Percentiles rank a stretch among this genome's conserved stretches.
phyloP scores from a whole-genome alignment of 1,284 basidiomycete species.

The Sporisorium exsertum region DNA sequence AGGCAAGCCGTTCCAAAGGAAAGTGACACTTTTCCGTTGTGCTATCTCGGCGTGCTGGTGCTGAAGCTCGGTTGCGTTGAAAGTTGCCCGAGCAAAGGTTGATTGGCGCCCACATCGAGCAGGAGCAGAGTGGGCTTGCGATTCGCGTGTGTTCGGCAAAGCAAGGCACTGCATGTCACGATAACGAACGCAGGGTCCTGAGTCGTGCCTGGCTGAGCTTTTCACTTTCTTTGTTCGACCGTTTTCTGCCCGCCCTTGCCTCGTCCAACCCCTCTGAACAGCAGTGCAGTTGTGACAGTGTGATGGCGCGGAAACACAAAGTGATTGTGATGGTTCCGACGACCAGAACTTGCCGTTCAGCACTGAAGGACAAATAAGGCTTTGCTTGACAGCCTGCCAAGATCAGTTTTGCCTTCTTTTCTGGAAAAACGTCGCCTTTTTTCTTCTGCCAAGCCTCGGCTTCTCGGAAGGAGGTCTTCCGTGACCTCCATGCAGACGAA shows the following conservation, averaged over 20 bases:
- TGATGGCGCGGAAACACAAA: too few relatives aligned
- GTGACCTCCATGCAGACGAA: background rate
- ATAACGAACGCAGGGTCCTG: slow-evolving; percentile 4
- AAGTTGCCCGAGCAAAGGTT: background rate
- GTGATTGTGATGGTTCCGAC: too few relatives aligned
- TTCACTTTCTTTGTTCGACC: background rate
- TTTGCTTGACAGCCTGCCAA: background rate
- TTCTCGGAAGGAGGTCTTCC: slow-evolving; percentile 1
- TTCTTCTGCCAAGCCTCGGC: background rate
- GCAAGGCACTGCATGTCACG: background rate
- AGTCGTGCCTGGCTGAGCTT: background rate
- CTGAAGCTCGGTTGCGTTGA: background rate
- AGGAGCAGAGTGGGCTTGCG: background rate
- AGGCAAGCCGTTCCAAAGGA: background rate
- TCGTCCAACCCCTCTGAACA: too few relatives aligned
- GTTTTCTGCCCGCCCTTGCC: background rate
- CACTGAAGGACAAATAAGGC: background rate
- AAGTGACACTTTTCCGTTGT: background rate
- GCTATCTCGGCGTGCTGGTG: background rate
- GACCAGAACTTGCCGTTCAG: background rate
- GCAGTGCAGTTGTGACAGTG: too few relatives aligned
- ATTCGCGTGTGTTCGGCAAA: slow-evolving; percentile 13
- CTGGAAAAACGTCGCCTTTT: too few relatives aligned
- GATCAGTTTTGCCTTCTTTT: background rate
- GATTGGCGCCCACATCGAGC: background rate